Percentiles rank a stretch among this genome's conserved stretches.
phyloP scores from a whole-genome alignment of 176 grass and related monocot genomes.

The Eremochloa ophiuroides region DNA sequence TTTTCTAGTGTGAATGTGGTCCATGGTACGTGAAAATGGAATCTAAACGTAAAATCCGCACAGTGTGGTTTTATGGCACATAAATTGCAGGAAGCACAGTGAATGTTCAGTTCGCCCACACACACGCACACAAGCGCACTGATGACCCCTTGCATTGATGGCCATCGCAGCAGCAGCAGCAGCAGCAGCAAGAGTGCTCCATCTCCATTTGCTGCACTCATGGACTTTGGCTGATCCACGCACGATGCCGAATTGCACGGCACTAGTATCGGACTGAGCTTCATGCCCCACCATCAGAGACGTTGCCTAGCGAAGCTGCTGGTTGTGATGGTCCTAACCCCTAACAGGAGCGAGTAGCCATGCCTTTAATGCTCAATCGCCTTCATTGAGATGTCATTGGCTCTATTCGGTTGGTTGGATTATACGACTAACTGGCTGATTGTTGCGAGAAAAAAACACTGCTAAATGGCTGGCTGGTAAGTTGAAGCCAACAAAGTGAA shows the following conservation, averaged over 20 bases:
- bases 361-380: too few species aligned
- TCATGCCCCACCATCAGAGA: background rate
- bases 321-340: background rate
- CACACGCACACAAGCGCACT: constrained; percentile 28
- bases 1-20: constrained; percentile 19
- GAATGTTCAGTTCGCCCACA: constrained; percentile 47
- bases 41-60: constrained; percentile 20
- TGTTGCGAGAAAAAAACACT: too few species aligned
- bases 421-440: too few species aligned
- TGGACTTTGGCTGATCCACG: constrained; percentile 28
- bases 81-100: constrained; percentile 57
- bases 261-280: background rate
- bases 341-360: background rate
- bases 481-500: too few species aligned
- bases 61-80: constrained; percentile 39
- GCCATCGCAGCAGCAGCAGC: constrained; percentile 30
- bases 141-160: constrained; percentile 36
- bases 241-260: background rate
- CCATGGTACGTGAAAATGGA: background rate
- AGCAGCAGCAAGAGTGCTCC: too few species aligned
- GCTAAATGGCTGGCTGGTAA: too few species aligned
- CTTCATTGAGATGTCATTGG: too few species aligned
- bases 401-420: too few species aligned
- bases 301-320: background rate
- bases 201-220: constrained; percentile 41